Base-by-base conservation (phyloP, 73 alveolate species). In the Stentor coeruleus region DNA sequence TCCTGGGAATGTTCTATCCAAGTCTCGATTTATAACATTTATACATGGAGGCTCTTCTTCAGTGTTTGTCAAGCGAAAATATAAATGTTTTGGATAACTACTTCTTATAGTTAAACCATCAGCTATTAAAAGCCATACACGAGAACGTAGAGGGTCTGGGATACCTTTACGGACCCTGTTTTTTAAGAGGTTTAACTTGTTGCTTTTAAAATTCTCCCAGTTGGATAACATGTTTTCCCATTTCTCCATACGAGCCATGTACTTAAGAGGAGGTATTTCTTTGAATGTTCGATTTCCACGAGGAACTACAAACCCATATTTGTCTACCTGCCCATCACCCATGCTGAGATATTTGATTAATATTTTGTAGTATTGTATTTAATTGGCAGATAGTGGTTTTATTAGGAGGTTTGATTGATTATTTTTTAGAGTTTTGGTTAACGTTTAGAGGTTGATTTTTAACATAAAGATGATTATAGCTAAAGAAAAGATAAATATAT, bases 101-200 rank as follows among this genome's bases (percentile, higher is more conserved):
- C 33, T 66, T 26, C 37, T 0, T 14, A 66, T 31, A 11, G n/a
- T 31, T 20, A 66, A 37, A 3, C 83, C 85, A 49, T 86, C 33
- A 11, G 86, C 33, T 3, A 90, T 86, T 28, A 82, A 59, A 42
- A 76, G 58, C 93, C 96, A 90, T 11, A 81, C 91, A 20, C 84
- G 42, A 11, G 93, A 91, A 59, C 96, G 72, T 55, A 77, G 30
- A 3, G 88, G 30, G 79, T 87, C 91, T 0, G 96, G 96, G 73
- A 90, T 86, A 11, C 96, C 96, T 84, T 90, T 90, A 35, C 96
- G 74, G 40, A 86, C 85, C 3, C 95, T 74, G 1, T 77, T 39
- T 40, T 80, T 89, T 88, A 14, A 15, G 14, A 66, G 11, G 11
- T 20, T 26, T 20, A 11, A 66, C 37, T 66, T 66, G n/a, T 37